A percentile compares a stretch with the other conserved stretches of the same genome.
phyloP scores from a whole-genome alignment of 148 eudicot genomes.

The Bassia scoparia region DNA sequence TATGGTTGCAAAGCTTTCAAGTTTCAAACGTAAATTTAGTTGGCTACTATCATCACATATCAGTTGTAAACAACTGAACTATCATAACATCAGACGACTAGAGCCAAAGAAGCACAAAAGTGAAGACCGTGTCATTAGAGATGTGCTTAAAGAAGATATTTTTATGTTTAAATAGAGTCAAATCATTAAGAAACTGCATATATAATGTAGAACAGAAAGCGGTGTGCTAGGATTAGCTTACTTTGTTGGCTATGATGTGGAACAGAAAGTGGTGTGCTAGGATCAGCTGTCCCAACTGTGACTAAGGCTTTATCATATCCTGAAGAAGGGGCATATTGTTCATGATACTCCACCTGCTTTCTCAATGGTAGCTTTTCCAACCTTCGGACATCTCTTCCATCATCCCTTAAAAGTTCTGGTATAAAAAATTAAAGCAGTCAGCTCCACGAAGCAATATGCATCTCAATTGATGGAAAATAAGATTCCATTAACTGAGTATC shows the following conservation, averaged over 20 bases:
- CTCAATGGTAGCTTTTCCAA: constrained; percentile 74
- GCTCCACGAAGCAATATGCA: not conserved
- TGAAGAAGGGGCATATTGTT: constrained; percentile 35
- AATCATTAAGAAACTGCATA: not conserved
- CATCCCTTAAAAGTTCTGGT: constrained; percentile 53
- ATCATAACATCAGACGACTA: not conserved
- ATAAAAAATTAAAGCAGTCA: constrained; percentile 10
- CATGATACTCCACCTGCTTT: constrained; percentile 81
- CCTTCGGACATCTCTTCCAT: constrained; percentile 59
- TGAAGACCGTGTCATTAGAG: not conserved
- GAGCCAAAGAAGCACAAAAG: constrained; percentile 3
- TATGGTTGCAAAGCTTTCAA: not conserved
- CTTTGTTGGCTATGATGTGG: constrained; percentile 44
- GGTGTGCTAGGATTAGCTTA: constrained; percentile 39
- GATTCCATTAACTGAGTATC: not conserved
- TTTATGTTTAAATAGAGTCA: not conserved
- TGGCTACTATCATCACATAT: not conserved
- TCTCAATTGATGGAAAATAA: not conserved
- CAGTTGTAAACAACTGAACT: not conserved
- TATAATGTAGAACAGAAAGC: constrained; percentile 21
- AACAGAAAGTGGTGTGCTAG: constrained; percentile 33
- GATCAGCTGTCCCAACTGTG: constrained; percentile 35
- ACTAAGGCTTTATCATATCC: constrained; percentile 35
- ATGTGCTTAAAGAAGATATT: not conserved
- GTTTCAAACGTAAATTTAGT: not conserved